Base-by-base conservation (phyloP, 352 stramenopile genomes). In the Pythium coloratum region DNA sequence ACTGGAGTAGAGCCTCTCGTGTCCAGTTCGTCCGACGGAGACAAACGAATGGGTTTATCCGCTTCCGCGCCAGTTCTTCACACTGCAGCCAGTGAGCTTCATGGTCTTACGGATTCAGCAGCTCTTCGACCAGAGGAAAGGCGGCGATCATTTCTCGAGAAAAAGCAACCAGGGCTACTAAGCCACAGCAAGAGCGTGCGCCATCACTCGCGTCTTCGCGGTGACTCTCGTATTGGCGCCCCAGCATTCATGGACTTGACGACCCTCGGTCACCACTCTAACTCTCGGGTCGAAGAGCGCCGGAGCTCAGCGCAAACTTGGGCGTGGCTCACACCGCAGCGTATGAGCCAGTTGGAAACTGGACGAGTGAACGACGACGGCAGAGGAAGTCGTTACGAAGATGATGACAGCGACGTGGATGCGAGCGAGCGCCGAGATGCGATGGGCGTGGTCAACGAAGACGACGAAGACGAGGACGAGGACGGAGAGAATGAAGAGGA, bases 291-390 rank as follows among this genome's bases (percentile, higher is more conserved):
- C 54, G 76, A 80, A 14, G 73, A 81, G 62, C 76, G 81, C 14
- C 71, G 74, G 9, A 59, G 75, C 38, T 81, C 81, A 5, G 74
- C 81, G 3, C 78, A 86, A 55, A 90, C 81, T 24, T 90, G 81
- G 81, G 70, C 70, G 10, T 90, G 81, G 81, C 54, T 77, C 40
- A 61, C 47, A 30, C 70, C 24, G 26, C 64, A 51, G 55, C 46
- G 3, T 9, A 68, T 14, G 34, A n/a, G 2, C 24, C 20, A 54
- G 18, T 54, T 54, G 12, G 47, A 44, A 53, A 6, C 47, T 46
- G 16, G 58, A 20, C 12, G 14, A 9, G n/a, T 16, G 34, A 33
- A 46, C 24, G 32, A 42, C 38, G 13, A 56, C 16, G 59, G 36
- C 7, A 58, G 64, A 20, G 55, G 47, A 33, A 33, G 24, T 32